Evolutionary conservation across 2,329 filamentous ascomycete species (phyloP).

Genomic region (Podosphaera fusca): DNA sequence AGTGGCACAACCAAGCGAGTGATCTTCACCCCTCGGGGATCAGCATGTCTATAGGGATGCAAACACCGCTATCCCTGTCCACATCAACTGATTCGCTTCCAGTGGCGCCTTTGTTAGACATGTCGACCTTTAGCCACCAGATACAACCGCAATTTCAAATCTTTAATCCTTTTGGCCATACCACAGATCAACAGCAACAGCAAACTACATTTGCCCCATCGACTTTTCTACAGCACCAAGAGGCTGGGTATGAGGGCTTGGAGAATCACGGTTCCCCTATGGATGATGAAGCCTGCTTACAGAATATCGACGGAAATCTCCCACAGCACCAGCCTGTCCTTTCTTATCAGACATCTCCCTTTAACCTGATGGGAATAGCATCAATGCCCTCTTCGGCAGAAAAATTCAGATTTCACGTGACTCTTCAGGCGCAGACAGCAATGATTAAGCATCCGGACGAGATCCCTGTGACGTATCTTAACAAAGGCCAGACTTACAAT

Average conservation of each 20-base stretch:
- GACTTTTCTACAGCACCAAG: conserved; percentile 50
- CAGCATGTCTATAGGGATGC: conserved; percentile 32
- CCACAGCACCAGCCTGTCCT: conserved; percentile 37
- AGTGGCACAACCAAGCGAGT: conserved; percentile 65
- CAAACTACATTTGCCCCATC: conserved; percentile 46
- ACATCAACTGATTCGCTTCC: conserved; percentile 42
- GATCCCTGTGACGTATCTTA: conserved; percentile 92
- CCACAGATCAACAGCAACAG: conserved; percentile 21
- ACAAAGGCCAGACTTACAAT: conserved; percentile 89
- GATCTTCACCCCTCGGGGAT: conserved; percentile 73
- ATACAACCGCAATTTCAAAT: conserved; percentile 36
- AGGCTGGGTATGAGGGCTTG: conserved; percentile 60
- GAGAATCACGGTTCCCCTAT: conserved; percentile 50
- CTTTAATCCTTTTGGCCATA: conserved; percentile 48
- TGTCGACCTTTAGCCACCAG: conserved; percentile 36
- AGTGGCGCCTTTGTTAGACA: conserved; percentile 34
- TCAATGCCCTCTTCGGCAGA: conserved; percentile 32
- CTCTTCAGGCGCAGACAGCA: conserved; percentile 78
- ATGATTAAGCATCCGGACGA: conserved; percentile 84
- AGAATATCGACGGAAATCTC: conserved; percentile 35
- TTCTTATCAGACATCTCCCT: conserved; percentile 29
- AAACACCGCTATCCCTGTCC: conserved; percentile 59
- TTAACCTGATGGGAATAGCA: conserved; percentile 23
- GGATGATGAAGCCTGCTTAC: conserved; percentile 30
- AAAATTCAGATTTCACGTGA: conserved; percentile 74